These are phyloP conservation scores for Eutrema yunnanense DNA, from an alignment of 345 rosid genomes.

Conservation along the genomic window DNA sequence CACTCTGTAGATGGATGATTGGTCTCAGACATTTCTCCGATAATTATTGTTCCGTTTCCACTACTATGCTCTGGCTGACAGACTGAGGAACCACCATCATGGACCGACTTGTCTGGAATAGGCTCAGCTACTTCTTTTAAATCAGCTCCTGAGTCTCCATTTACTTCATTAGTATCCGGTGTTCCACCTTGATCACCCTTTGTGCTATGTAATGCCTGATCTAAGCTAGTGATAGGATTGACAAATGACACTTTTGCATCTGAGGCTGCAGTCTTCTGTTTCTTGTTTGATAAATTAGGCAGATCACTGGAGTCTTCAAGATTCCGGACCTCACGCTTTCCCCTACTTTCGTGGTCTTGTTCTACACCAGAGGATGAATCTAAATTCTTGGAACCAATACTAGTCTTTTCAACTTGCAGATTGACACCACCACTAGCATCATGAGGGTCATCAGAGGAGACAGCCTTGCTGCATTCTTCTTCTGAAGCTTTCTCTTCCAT, in stretches of 20 bases:
- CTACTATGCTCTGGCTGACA: constrained; percentile 26
- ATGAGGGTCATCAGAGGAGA: constrained; percentile 27
- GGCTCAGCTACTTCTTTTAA: constrained; percentile 26
- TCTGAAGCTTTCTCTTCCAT: constrained; percentile 31
- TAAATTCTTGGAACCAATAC: constrained; percentile 27
- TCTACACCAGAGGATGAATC: constrained; percentile 32
- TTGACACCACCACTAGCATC: constrained; percentile 23
- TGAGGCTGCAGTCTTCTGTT: constrained; percentile 44
- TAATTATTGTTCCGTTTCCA: constrained; percentile 27
- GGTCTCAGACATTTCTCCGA: constrained; percentile 34
- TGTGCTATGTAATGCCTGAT: constrained; percentile 14
- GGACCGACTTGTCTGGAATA: constrained; percentile 17
- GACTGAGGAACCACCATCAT: constrained; percentile 24
- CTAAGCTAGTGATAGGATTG: constrained; percentile 16
- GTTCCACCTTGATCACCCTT: constrained; percentile 16
- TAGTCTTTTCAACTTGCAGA: constrained; percentile 32
- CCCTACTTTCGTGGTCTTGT: constrained; percentile 33
- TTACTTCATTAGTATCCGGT: constrained; percentile 13
- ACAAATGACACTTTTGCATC: constrained; percentile 10
- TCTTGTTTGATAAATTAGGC: constrained; percentile 45
- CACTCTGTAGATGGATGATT: constrained; percentile 48
- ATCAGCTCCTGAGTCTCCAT: constrained; percentile 31
- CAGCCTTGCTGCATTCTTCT: constrained; percentile 32
- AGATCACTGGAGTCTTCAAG: constrained; percentile 23
- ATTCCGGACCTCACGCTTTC: constrained; percentile 53